These are phyloP conservation scores for Lactarius pseudohatsudake DNA, from an alignment of 768 basidiomycete genomes.

Conservation along the genomic window DNA sequence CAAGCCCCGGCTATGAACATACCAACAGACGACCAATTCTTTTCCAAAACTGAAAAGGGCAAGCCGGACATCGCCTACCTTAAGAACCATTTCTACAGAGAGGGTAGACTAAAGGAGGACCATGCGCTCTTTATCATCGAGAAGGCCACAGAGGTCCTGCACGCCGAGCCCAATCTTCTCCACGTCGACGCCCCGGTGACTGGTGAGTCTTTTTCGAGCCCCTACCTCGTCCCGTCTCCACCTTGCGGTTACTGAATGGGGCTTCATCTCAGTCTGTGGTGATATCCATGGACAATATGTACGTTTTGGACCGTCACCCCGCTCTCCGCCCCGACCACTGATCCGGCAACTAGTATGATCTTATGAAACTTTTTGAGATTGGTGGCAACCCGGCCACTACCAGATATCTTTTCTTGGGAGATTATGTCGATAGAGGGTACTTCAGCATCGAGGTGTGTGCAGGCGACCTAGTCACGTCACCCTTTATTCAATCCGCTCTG, in stretches of 20 bases:
- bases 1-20: constrained; percentile 95
- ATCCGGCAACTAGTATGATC: constrained; percentile 52
- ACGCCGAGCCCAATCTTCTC: constrained; percentile 84
- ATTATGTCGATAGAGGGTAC: constrained; percentile 76
- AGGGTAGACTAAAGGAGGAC: constrained; percentile 90
- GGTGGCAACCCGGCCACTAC: constrained; percentile 74
- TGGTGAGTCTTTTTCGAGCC: constrained; percentile 49
- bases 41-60: constrained; percentile 73
- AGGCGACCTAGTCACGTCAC: not conserved
- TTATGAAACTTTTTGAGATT: constrained; percentile 80
- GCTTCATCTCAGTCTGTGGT: constrained; percentile 61
- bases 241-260: constrained; percentile 38
- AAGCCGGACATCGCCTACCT: constrained; percentile 96
- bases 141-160: constrained; percentile 80
- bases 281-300: constrained; percentile 99
- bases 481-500: constrained; percentile 19
- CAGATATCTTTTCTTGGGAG: constrained; percentile 71
- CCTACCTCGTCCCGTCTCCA: constrained; percentile 6
- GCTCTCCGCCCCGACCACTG: constrained; percentile 19
- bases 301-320: constrained; percentile 35
- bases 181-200: constrained; percentile 98
- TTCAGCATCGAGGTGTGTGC: constrained; percentile 65
- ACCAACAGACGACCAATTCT: constrained; percentile 95
- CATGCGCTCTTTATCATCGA: constrained; percentile 94
- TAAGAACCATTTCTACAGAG: constrained; percentile 99